These are phyloP conservation scores for Colletotrichum caudatum DNA, from an alignment of 2,329 filamentous ascomycete species.

Conservation along the genomic window DNA sequence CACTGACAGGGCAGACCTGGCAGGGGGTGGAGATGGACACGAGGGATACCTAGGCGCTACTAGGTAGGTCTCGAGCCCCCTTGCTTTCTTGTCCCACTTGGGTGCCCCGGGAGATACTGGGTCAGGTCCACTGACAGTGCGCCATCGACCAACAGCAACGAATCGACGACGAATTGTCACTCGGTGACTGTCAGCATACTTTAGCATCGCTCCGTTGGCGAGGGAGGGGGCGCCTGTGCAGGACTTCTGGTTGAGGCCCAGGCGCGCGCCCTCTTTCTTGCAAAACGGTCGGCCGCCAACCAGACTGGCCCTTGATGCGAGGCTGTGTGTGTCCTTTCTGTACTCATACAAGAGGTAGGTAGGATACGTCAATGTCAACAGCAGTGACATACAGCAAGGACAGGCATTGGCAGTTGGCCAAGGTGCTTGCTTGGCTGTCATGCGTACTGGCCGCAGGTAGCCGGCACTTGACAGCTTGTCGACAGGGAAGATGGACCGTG, in stretches of 20 bases:
- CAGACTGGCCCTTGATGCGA: not conserved
- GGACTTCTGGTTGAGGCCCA: not conserved
- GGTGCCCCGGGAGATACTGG: slow-evolving; percentile 23
- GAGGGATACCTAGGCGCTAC: not conserved
- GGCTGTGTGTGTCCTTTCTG: not conserved
- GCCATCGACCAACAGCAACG: slow-evolving; percentile 1
- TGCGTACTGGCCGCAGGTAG: slow-evolving; percentile 26
- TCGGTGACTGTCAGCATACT: slow-evolving; percentile 20
- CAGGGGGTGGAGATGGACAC: slow-evolving; percentile 11
- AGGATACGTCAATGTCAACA: not conserved
- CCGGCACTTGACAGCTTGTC: slow-evolving; percentile 40
- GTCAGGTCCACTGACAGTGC: slow-evolving; percentile 14
- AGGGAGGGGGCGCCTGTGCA: slow-evolving; percentile 8
- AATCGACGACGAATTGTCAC: slow-evolving; percentile 32
- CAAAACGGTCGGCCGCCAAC: slow-evolving; percentile 3
- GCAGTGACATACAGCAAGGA: not conserved
- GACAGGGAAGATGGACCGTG: slow-evolving; percentile 20
- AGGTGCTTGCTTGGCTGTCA: slow-evolving; percentile 16
- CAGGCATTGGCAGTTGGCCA: slow-evolving; percentile 3
- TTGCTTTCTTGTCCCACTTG: slow-evolving; percentile 37
- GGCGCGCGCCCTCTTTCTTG: slow-evolving; percentile 7
- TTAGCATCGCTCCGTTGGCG: slow-evolving; percentile 10
- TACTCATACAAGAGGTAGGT: not conserved
- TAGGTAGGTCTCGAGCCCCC: slow-evolving; percentile 24
- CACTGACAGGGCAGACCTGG: slow-evolving; percentile 13